Base-by-base conservation (phyloP, 495 filamentous ascomycete species). In the Apodospora peruviana region DNA sequence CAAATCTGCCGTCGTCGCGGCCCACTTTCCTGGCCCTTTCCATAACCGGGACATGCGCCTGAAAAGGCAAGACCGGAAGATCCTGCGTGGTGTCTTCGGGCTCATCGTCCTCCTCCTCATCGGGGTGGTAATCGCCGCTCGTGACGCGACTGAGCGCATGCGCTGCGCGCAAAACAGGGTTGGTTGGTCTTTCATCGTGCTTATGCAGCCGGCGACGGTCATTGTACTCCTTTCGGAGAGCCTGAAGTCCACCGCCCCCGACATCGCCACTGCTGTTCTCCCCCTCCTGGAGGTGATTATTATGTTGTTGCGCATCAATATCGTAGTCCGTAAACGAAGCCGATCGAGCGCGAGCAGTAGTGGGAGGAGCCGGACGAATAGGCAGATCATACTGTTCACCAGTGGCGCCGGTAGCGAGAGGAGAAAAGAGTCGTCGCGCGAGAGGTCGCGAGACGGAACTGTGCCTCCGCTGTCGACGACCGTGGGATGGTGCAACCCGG, bases 391-490 rank as follows among this genome's bases (percentile, higher is more conserved):
- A 52, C 2, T 22, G 34, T 12, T n/a, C 35, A 24, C 37, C 36
- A 11, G 40, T 14, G 14, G 24, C 29, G 17, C 20, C 36, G n/a
- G n/a, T n/a, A n/a, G n/a, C n/a, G 14, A 34, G 41, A 2, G 22
- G 25, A n/a, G n/a, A n/a, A 38, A n/a, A 17, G 8, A 40, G 16
- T 10, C 44, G 35, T 11, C 40, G 43, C 12, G 23, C 27, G 27
- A 14, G 14, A 5, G 48, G 48, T 24, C 42, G 56, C 48, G 56
- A 50, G 36, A 39, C 44, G 18, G 54, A 46, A 32, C 55, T 53
- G 12, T 51, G 42, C 17, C 49, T 10, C 4, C 44, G 50, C 12
- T 38, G 44, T 22, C 27, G 27, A 32, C 27, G 27, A 14, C 7
- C 27, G 7, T 32, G 27, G 7, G 7, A 7, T 7, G 27, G 27